Conservation (phyloP, 176 grass and related monocot species). For the Paspalum vaginatum region DNA sequence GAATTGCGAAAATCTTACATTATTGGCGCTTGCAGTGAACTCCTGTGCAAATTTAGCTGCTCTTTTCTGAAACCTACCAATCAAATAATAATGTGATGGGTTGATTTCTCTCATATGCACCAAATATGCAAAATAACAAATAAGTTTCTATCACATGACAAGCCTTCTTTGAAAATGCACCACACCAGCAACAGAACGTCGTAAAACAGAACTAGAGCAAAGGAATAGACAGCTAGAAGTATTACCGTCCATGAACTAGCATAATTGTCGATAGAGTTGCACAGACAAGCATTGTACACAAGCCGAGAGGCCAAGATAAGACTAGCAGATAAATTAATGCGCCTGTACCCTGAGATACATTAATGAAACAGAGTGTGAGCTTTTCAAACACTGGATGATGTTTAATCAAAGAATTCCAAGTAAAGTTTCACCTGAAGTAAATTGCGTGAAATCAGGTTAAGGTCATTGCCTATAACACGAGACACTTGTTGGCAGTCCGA, state of each 20-base stretch:
- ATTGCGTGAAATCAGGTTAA: constrained; percentile 97
- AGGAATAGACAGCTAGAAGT: constrained; percentile 25
- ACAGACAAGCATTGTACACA: constrained; percentile 85
- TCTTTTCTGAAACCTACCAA: constrained; percentile 84
- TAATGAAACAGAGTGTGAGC: constrained; percentile 28
- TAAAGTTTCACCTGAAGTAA: constrained; percentile 73
- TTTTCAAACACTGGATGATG: constrained; percentile 17
- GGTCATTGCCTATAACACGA: constrained; percentile 94
- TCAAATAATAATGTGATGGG: constrained; percentile 35
- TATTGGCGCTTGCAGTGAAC: constrained; percentile 90
- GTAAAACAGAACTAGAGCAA: constrained; percentile 25
- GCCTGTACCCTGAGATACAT: constrained; percentile 76
- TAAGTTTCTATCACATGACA: background rate
- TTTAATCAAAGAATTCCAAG: constrained; percentile 25
- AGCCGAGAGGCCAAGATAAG: constrained; percentile 96
- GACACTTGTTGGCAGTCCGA: constrained; percentile 99
- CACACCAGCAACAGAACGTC: background rate
- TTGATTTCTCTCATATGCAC: constrained; percentile 12
- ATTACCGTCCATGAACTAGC: constrained; percentile 86
- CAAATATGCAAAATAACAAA: constrained; percentile 33
- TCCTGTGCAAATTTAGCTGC: constrained; percentile 92
- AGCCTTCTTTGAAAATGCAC: background rate
- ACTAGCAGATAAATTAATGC: constrained; percentile 91
- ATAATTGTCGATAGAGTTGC: constrained; percentile 74
- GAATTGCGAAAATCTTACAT: constrained; percentile 59